Conservation (phyloP, 345 rosid species). For the sweet orange (Citrus sinensis) region DNA sequence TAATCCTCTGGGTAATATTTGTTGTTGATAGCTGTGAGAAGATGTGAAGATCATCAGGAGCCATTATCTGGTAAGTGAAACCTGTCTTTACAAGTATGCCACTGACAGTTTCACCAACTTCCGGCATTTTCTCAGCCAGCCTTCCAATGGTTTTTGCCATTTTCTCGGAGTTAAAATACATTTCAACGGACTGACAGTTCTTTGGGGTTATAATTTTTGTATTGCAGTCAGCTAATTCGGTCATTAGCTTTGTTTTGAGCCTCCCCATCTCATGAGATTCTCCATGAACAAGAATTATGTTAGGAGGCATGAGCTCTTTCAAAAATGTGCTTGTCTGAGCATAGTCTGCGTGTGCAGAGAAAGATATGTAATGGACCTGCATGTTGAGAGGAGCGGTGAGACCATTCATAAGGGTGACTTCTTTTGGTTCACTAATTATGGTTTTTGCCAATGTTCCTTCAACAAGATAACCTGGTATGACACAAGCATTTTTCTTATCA, state of each 20-base stretch:
- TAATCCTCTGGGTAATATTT: conserved; percentile 73
- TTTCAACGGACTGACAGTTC: conserved; percentile 87
- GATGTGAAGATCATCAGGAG: conserved; percentile 90
- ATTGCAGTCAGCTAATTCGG: conserved; percentile 77
- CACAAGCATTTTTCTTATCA: conserved; percentile 83
- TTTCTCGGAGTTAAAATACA: conserved; percentile 82
- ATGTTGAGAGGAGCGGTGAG: conserved; percentile 80
- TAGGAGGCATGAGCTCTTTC: conserved; percentile 92
- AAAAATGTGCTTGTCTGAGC: conserved; percentile 95
- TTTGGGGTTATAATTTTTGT: conserved; percentile 79
- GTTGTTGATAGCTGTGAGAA: conserved; percentile 94
- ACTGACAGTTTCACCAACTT: conserved; percentile 73
- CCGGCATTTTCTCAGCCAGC: conserved; percentile 80
- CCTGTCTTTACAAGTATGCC: conserved; percentile 90
- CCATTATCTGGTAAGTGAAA: conserved; percentile 95
- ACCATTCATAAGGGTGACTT: conserved; percentile 93
- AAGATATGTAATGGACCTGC: conserved; percentile 91
- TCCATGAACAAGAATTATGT: conserved; percentile 91
- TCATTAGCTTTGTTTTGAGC: conserved; percentile 79
- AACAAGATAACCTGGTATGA: conserved; percentile 79
- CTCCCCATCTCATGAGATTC: conserved; percentile 94
- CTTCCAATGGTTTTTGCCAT: conserved; percentile 92
- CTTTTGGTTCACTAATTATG: conserved; percentile 86
- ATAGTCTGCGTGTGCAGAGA: conserved; percentile 95
- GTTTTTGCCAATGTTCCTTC: conserved; percentile 86